Conservation (phyloP, 305 asterid species). For the Solanum aculeatissimum region DNA sequence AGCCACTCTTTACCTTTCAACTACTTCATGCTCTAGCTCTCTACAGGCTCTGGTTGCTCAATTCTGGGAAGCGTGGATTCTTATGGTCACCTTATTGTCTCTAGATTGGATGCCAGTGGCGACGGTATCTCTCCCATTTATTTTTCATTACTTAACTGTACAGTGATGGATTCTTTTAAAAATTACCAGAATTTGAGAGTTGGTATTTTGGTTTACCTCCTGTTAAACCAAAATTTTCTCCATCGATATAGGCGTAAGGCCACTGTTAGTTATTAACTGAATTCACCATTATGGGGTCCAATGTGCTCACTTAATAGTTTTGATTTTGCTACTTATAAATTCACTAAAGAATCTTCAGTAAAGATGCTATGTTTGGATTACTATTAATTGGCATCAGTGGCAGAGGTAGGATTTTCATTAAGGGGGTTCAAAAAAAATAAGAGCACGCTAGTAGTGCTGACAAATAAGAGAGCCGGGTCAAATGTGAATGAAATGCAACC, state of each 20-base stretch:
- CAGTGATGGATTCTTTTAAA: neutral
- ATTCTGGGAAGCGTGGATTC: slow-evolving; percentile 89
- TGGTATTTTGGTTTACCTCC: neutral
- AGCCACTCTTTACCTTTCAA: neutral
- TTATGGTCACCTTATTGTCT: slow-evolving; percentile 78
- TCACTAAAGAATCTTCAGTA: neutral
- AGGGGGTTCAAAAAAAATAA: too few relatives aligned
- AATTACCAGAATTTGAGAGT: neutral
- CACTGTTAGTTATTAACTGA: neutral
- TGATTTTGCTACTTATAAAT: neutral
- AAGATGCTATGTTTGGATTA: neutral
- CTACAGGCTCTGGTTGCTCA: slow-evolving; percentile 46
- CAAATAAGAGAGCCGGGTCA: too few relatives aligned
- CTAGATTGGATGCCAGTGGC: slow-evolving; percentile 43
- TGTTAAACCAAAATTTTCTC: neutral
- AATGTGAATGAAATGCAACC: too few relatives aligned
- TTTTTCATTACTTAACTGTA: neutral
- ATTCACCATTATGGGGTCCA: neutral
- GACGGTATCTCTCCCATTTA: slow-evolving; percentile 25
- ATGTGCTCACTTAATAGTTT: neutral
- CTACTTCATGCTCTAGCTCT: neutral
- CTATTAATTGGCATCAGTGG: too few relatives aligned
- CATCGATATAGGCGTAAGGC: neutral
- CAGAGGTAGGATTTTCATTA: too few relatives aligned
- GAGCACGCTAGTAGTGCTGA: too few relatives aligned